Percentiles rank a stretch among this genome's conserved stretches.
Conservation (phyloP, 2,329 filamentous ascomycete species). For the Cordyceps fumosorosea region DNA sequence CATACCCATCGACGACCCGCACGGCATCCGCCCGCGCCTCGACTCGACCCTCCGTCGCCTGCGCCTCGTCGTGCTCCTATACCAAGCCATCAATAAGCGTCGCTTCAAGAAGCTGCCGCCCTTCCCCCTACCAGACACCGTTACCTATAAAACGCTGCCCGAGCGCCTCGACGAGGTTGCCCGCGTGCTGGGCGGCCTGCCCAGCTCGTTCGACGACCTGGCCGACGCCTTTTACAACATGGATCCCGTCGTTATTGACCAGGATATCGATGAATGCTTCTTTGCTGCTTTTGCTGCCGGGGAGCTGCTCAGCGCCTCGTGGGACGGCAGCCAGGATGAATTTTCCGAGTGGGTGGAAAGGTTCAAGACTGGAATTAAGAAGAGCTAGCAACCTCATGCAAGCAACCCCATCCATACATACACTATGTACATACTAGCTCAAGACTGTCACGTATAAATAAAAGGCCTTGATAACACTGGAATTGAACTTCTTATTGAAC, state of each 20-base stretch:
- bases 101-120: conserved; percentile 54
- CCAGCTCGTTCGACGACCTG: conserved; percentile 63
- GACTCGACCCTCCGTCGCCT: conserved; percentile 58
- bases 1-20: conserved; percentile 58
- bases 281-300: conserved; percentile 50
- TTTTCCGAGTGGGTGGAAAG: conserved; percentile 70
- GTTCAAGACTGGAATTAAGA: conserved; percentile 48
- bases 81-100: conserved; percentile 62
- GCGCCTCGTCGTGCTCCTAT: conserved; percentile 61
- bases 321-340: conserved; percentile 63
- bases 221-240: conserved; percentile 67
- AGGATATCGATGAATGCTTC: conserved; percentile 52
- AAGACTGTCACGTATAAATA: background rate
- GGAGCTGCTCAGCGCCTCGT: conserved; percentile 50
- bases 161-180: conserved; percentile 51
- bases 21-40: conserved; percentile 58
- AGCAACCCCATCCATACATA: too few species aligned
- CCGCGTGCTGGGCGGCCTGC: conserved; percentile 49
- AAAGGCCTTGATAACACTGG: background rate
- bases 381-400: conserved; percentile 19
- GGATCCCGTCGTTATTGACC: conserved; percentile 51
- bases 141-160: conserved; percentile 26
- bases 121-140: conserved; percentile 29
- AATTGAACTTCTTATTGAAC: conserved; percentile 1
- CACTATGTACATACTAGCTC: background rate